Percentiles rank a stretch among this genome's conserved stretches.
phyloP scores from a whole-genome alignment of 2,329 filamentous ascomycete species.

The Aspergillus spinulosporus region DNA sequence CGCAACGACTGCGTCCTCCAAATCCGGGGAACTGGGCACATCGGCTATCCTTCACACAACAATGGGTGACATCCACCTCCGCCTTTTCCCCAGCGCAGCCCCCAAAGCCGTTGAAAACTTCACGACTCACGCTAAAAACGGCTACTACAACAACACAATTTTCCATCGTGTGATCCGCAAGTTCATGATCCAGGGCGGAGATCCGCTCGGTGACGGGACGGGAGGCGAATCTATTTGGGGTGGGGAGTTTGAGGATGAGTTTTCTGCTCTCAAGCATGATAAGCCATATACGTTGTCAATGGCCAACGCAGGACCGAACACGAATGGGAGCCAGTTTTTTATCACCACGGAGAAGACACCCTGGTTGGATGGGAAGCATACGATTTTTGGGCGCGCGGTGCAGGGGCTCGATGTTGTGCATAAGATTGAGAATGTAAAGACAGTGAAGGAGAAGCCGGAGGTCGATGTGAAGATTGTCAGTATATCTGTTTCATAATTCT shows the following conservation, averaged over 20 bases:
- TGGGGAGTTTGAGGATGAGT: constrained; percentile 90
- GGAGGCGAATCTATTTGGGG: constrained; percentile 92
- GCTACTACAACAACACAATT: constrained; percentile 96
- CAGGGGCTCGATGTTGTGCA: constrained; percentile 93
- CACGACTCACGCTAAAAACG: constrained; percentile 81
- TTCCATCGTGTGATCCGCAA: constrained; percentile 97
- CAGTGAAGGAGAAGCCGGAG: constrained; percentile 88
- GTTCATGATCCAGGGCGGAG: constrained; percentile 92
- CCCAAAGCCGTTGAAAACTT: constrained; percentile 98
- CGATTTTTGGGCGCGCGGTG: constrained; percentile 87
- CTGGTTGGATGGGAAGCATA: constrained; percentile 97
- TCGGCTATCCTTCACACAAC: constrained; percentile 87
- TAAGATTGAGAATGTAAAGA: constrained; percentile 87
- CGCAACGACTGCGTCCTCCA: constrained; percentile 52
- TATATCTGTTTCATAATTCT: constrained; percentile 53
- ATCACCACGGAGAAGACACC: constrained; percentile 97
- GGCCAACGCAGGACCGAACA: constrained; percentile 95
- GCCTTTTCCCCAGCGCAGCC: constrained; percentile 87
- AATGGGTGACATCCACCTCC: constrained; percentile 89
- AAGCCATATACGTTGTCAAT: constrained; percentile 96
- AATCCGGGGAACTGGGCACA: constrained; percentile 70
- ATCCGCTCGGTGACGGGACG: constrained; percentile 84
- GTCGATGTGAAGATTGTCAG: constrained; percentile 97
- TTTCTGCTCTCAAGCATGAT: constrained; percentile 86
- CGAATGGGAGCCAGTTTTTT: constrained; percentile 96